A percentile compares a stretch with the other conserved stretches of the same genome.
These are phyloP conservation scores for Kokia cookei DNA, from an alignment of 441 rosid genomes.

Conservation along the genomic window DNA sequence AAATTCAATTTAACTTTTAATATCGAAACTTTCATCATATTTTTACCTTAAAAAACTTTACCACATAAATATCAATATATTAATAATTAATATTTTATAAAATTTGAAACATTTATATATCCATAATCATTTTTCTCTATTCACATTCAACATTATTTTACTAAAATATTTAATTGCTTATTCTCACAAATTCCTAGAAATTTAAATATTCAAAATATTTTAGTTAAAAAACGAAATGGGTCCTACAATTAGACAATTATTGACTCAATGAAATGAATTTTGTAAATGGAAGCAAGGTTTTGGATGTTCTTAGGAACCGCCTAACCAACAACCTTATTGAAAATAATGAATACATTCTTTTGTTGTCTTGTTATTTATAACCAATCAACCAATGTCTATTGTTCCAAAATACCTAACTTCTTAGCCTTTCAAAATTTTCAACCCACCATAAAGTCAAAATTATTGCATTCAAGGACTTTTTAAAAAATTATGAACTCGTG, in stretches of 20 bases:
- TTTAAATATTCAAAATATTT: background rate
- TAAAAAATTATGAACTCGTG: no score
- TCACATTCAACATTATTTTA: no score
- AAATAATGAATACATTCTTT: background rate
- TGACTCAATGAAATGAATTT: background rate
- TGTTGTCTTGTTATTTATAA: background rate
- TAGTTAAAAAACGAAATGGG: background rate
- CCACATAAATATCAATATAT: no score
- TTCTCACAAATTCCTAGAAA: constrained; percentile 4
- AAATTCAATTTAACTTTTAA: no score
- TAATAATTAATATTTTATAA: no score
- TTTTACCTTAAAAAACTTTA: no score
- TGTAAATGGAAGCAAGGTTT: constrained; percentile 4
- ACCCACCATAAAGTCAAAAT: background rate
- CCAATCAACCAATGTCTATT: background rate
- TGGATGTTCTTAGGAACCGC: constrained; percentile 6
- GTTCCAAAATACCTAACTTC: background rate
- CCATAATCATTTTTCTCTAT: no score
- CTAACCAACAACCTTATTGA: constrained; percentile 1
- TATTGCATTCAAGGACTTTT: background rate
- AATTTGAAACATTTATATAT: no score
- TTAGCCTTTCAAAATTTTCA: background rate
- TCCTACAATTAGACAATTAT: background rate
- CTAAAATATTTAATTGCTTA: background rate
- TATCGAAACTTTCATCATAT: no score